These are phyloP conservation scores for Fusarium napiforme DNA, from an alignment of 2,329 filamentous ascomycete species.

Conservation along the genomic window DNA sequence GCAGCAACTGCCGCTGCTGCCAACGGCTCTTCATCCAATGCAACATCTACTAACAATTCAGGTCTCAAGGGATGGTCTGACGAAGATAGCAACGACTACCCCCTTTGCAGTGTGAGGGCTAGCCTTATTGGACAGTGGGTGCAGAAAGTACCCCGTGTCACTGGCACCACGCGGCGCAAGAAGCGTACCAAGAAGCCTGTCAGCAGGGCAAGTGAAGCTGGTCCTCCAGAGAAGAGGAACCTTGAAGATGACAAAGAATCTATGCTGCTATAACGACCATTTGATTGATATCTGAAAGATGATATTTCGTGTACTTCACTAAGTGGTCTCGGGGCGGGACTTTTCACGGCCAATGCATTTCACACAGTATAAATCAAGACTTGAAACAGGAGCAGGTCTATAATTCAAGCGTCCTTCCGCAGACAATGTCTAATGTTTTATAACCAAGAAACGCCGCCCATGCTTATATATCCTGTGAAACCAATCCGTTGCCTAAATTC, in stretches of 20 bases:
- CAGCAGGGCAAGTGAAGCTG: conserved; percentile 4
- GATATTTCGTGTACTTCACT: not conserved
- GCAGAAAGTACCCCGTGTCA: conserved; percentile 62
- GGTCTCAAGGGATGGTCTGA: conserved; percentile 67
- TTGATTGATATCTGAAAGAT: not conserved
- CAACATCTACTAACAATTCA: not conserved
- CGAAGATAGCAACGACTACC: conserved; percentile 75
- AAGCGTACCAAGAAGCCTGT: conserved; percentile 45
- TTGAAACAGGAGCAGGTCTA: conserved; percentile 19
- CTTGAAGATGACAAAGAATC: conserved; percentile 6
- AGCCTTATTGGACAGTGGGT: conserved; percentile 78
- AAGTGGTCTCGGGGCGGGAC: not conserved
- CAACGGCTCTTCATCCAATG: not conserved
- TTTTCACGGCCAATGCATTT: not conserved
- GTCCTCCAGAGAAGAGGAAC: conserved; percentile 17
- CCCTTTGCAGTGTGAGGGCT: conserved; percentile 76
- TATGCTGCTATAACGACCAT: not conserved
- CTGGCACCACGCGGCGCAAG: conserved; percentile 54
- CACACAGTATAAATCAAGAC: conserved; percentile 6
- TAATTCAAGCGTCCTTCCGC: conserved; percentile 14
- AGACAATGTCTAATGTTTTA: conserved; percentile 32
- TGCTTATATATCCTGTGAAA: conserved; percentile 4
- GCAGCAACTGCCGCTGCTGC: not conserved
- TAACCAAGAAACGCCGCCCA: conserved; percentile 26
- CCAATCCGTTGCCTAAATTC: conserved; percentile 7